phyloP scores from a whole-genome alignment of 768 basidiomycete species.

The Calocybe cyanea region DNA sequence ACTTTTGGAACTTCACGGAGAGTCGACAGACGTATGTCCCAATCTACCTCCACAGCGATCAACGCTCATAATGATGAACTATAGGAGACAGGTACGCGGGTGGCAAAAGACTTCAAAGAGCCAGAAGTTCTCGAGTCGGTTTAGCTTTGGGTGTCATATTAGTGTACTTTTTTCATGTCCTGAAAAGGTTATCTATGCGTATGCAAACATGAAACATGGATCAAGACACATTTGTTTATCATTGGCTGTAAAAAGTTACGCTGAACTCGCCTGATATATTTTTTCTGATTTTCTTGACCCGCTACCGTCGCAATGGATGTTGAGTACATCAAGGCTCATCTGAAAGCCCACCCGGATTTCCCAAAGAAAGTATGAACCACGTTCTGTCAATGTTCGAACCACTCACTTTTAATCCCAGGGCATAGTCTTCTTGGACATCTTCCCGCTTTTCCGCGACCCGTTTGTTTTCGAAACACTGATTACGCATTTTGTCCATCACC shows the following conservation, averaged over 20 bases:
- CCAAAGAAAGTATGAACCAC: conserved; percentile 71
- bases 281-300: no score
- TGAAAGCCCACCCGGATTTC: conserved; percentile 70
- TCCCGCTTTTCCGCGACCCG: conserved; percentile 87
- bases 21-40: conserved; percentile 81
- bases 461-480: conserved; percentile 86
- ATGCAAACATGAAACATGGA: conserved; percentile 12
- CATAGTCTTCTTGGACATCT: conserved; percentile 90
- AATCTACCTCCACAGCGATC: no score
- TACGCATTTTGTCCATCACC: conserved; percentile 81
- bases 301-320: conserved; percentile 63
- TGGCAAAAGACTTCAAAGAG: conserved; percentile 97
- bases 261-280: no score
- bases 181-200: conserved; percentile 23
- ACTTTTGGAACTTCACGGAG: conserved; percentile 94
- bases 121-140: conserved; percentile 92
- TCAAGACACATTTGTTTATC: background rate
- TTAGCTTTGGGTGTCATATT: conserved; percentile 45
- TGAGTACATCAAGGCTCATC: conserved; percentile 58
- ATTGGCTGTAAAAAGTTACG: no score
- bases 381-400: background rate
- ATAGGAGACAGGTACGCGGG: conserved; percentile 92
- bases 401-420: conserved; percentile 46
- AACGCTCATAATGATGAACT: background rate
- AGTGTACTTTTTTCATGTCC: conserved; percentile 31